Base-by-base conservation (phyloP, 2,329 filamentous ascomycete genomes). In the Talaromyces marneffei region DNA sequence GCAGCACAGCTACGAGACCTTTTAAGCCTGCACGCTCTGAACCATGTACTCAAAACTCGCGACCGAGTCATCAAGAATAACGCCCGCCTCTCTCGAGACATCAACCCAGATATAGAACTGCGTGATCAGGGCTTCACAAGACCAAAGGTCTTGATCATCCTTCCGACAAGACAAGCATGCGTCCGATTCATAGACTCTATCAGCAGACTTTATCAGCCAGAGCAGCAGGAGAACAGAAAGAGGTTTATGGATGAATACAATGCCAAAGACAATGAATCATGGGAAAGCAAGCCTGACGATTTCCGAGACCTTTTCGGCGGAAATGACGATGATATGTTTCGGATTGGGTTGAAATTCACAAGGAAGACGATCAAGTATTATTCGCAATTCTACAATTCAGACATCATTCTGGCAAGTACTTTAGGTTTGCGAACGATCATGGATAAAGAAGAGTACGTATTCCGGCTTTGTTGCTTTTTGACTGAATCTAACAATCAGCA, bases 291-390 rank as follows among this genome's bases (percentile, higher is more conserved):
- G 70, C 88, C 94, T 0, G 88, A 87, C 2, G 94, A 97, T 73
- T 97, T 96, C 76, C 82, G 84, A 25, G 90, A 96, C 61, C 82
- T 97, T 0, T 99, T 99, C 70, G 88, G 88, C 64, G 94, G 94
- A 62, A 97, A 97, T 72, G 91, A 96, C 72, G 94, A 97, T 72
- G 94, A 99, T 77, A 94, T 95, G 84, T 99, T 97, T 78, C 87
- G 93, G 2, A 80, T 97, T 1, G 94, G 93, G n/a, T 77, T 99
- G 71, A 99, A 97, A 75, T 95, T 99, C 73, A 97, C 94, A 0
- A 86, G 94, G 64, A 97, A 97, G 77, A 96, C 92, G 0, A 82
- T 97, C 71, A 97, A 97, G 74, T 94, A 90, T 73, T 99, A 96
- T 78, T 85, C 93, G 0, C 89, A 92, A 64, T 99, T 99, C 74